These are phyloP conservation scores for Chlamydomonas urium DNA, from an alignment of 139 green algal species.

Conservation along the genomic window DNA sequence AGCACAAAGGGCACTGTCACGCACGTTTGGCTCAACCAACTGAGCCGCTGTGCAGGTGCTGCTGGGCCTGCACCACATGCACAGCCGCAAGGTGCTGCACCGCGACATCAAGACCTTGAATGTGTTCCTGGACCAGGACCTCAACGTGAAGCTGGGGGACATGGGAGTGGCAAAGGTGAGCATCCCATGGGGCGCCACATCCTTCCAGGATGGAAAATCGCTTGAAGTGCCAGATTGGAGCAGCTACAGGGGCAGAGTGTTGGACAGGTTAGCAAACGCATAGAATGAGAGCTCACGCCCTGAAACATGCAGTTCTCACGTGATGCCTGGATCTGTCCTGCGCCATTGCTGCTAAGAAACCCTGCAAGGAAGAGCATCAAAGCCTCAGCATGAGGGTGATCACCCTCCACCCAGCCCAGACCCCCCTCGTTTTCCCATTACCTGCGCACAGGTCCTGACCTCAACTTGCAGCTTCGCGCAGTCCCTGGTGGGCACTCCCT, in stretches of 20 bases:
- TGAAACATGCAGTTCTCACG: neutral
- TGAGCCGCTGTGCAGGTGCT: conserved; percentile 23
- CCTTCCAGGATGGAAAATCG: neutral
- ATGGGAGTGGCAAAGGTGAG: neutral
- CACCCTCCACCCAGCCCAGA: neutral
- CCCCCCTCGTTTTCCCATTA: neutral
- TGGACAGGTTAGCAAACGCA: neutral
- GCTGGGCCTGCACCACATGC: conserved; percentile 42
- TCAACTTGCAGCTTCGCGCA: neutral
- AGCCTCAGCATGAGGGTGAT: neutral
- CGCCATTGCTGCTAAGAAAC: no score
- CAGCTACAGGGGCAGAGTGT: neutral
- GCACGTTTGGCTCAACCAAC: no score
- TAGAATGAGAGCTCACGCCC: neutral
- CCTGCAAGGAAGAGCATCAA: no score
- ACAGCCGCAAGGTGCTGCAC: conserved; percentile 60
- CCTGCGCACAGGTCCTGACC: neutral
- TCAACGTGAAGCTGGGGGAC: neutral
- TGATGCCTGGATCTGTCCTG: conserved; percentile 1
- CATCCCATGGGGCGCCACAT: neutral
- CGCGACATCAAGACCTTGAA: conserved; percentile 62
- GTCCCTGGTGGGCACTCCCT: conserved; percentile 30
- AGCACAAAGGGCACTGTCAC: no score
- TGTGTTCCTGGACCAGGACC: conserved; percentile 31
- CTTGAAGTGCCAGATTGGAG: neutral